Evolutionary conservation across 1,284 basidiomycete genomes (phyloP), one percentile per base, ranked within the genome.

Genomic region (Leccinum solheimii): DNA sequence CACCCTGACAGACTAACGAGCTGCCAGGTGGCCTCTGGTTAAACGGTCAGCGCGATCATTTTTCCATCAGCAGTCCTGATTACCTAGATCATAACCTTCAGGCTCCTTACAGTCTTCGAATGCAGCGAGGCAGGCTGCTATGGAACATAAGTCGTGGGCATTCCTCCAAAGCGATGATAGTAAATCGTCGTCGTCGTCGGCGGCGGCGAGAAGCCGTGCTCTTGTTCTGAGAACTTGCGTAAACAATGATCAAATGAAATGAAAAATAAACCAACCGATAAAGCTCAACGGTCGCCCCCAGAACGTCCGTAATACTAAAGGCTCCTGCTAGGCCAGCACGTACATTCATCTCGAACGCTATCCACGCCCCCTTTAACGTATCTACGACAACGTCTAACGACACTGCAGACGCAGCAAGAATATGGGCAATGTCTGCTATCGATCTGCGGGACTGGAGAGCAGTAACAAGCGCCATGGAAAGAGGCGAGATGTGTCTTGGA

Each of bases 101-200:
- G 77, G 80, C n/a, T 88, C 86, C 63, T 75, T 80, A 64, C 86
- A 90, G 62, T 86, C 82, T 62, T 86, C 83, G 63, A 92, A 91
- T 3, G 86, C 87, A 26, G 75, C 74, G 65, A 83, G 82, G 63
- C 82, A 85, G 0, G 86, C 82, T 21, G 76, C 72, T 16, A 92
- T 62, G 11, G 88, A 87, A 65, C 83, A 85, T 52, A 90, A 80
- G 62, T 90, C 86, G 60, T 85, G 84, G 3, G 83, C 82, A 26
- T 81, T 79, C 66, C 78, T 78, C 81, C 83, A 86, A 27, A 85
- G 79, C 3, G 74, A 75, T 26, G 76, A 73, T 23, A 84, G 68
- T 5, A 76, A 63, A 19, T 80, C 76, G 56, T 75, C 77, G 8
- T 68, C 30, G 30, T 4, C 30, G 3, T 4, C 30, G 30, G 30